Base-by-base conservation (phyloP, 2,329 filamentous ascomycete genomes). In the Talaromyces rugulosus region DNA sequence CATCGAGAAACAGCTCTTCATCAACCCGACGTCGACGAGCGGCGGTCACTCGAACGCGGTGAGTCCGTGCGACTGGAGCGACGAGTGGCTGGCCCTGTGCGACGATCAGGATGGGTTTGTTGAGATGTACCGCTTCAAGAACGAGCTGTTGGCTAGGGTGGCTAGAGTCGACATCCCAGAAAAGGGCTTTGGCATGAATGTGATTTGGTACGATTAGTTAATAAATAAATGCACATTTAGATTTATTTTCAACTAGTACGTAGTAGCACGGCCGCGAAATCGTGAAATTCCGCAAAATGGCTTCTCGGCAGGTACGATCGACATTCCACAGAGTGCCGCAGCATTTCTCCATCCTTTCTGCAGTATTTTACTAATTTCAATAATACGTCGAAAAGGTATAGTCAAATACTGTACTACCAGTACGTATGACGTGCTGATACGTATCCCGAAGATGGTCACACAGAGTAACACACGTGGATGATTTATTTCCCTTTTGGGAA, bases 171-270 rank as follows among this genome's bases (percentile, higher is more conserved):
- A 91, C 67, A 87, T 96, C 42, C 87, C 87, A 5, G 92, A 96
- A 79, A 90, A 90, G n/a, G 92, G 92, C 1, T 96, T 96, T 74
- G 91, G 91, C 1, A 96, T 96, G 92, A 96, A 96, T 77, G 91
- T 91, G n/a, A 92, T 96, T 65, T 96, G 92, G 92, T 95, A 95
- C 75, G 89, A 96, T 77, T 91, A 72, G 23, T 23, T 23, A 23
- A 23, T 23, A 56, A 12, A 6, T 47, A 14, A n/a, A n/a, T 5
- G 23, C 23, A 23, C 23, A 23, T 40, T n/a, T n/a, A 36, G 34
- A n/a, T 7, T 16, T 40, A n/a, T 5, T 5, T 40, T 40, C 36
- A 40, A 40, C 2, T n/a, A 23, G 23, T 23, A 23, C 23, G 23
- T 23, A 23, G 23, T 23, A 23, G 23, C 23, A 23, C 23, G 2